phyloP scores from a whole-genome alignment of 108 stramenopile genomes.

The Conticribra weissflogii region DNA sequence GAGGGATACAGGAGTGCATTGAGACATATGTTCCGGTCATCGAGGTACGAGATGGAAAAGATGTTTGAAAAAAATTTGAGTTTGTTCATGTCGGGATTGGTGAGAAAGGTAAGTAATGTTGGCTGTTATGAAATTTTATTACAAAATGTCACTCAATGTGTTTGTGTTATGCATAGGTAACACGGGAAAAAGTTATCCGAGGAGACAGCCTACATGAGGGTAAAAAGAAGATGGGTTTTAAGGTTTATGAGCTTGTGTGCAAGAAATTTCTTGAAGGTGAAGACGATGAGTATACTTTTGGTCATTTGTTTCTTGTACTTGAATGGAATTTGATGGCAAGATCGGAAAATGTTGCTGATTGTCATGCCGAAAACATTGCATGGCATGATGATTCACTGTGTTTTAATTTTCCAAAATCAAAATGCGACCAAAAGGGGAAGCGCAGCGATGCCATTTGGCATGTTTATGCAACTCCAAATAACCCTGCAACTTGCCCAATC shows the following conservation, averaged over 20 bases:
- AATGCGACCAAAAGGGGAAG: slow-evolving; percentile 16
- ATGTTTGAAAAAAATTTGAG: not conserved
- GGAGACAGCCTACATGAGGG: not conserved
- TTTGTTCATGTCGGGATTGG: not conserved
- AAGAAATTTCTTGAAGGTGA: slow-evolving; percentile 3
- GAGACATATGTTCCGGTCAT: too few relatives aligned
- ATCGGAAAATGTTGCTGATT: slow-evolving; percentile 19
- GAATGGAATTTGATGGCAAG: slow-evolving; percentile 33
- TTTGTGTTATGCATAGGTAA: too few relatives aligned
- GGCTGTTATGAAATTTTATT: too few relatives aligned
- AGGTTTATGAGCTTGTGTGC: slow-evolving; percentile 6
- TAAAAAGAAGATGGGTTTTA: slow-evolving; percentile 17
- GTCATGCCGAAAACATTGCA: slow-evolving; percentile 11
- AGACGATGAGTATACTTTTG: slow-evolving; percentile 16
- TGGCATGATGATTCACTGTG: slow-evolving; percentile 19
- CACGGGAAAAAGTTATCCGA: not conserved
- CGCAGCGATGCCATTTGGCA: slow-evolving; percentile 11
- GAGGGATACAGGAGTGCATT: not conserved
- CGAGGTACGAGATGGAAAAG: not conserved
- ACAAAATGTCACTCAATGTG: too few relatives aligned
- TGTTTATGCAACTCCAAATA: slow-evolving; percentile 30
- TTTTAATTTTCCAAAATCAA: slow-evolving; percentile 26
- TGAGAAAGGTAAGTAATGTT: too few relatives aligned
- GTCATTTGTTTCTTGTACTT: slow-evolving; percentile 17
- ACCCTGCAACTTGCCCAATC: slow-evolving; percentile 19